phyloP scores from a whole-genome alignment of 495 filamentous ascomycete species.

The Mytilinidion resinicola region DNA sequence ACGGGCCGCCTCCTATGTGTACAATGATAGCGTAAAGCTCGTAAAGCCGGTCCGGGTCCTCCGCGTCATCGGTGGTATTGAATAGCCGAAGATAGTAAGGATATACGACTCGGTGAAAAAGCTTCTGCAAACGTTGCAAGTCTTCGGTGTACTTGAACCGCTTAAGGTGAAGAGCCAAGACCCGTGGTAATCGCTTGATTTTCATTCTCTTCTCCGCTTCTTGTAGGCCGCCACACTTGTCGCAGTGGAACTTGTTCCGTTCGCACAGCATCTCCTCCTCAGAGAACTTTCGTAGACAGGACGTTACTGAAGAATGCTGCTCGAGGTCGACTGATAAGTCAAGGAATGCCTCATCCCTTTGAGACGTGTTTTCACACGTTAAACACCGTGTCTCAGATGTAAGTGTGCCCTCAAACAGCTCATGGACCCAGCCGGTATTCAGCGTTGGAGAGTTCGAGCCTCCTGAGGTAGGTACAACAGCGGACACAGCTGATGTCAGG shows the following conservation, averaged over 20 bases:
- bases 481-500: slow-evolving; percentile 13
- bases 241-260: slow-evolving; percentile 97
- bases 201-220: slow-evolving; percentile 99
- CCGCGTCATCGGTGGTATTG: slow-evolving; percentile 95
- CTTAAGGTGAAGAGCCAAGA: slow-evolving; percentile 88
- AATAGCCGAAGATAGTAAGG: slow-evolving; percentile 94
- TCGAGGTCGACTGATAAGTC: slow-evolving; percentile 95
- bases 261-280: slow-evolving; percentile 99
- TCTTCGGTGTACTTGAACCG: slow-evolving; percentile 98
- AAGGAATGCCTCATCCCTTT: slow-evolving; percentile 89
- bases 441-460: slow-evolving; percentile 8
- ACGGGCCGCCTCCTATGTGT: slow-evolving; percentile 95
- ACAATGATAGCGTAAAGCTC: slow-evolving; percentile 98
- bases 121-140: slow-evolving; percentile 83
- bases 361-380: slow-evolving; percentile 92
- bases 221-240: slow-evolving; percentile 92
- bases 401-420: slow-evolving; percentile 89
- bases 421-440: slow-evolving; percentile 77
- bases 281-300: slow-evolving; percentile 90
- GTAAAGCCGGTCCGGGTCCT: slow-evolving; percentile 90
- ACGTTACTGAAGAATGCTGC: slow-evolving; percentile 92
- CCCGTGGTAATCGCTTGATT: slow-evolving; percentile 87
- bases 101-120: slow-evolving; percentile 95
- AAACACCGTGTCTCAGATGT: slow-evolving; percentile 96
- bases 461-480: slow-evolving; percentile 15